Percentiles rank a stretch among this genome's conserved stretches.
phyloP scores from a whole-genome alignment of 2,329 filamentous ascomycete genomes.

The Fonsecaea pedrosoi region DNA sequence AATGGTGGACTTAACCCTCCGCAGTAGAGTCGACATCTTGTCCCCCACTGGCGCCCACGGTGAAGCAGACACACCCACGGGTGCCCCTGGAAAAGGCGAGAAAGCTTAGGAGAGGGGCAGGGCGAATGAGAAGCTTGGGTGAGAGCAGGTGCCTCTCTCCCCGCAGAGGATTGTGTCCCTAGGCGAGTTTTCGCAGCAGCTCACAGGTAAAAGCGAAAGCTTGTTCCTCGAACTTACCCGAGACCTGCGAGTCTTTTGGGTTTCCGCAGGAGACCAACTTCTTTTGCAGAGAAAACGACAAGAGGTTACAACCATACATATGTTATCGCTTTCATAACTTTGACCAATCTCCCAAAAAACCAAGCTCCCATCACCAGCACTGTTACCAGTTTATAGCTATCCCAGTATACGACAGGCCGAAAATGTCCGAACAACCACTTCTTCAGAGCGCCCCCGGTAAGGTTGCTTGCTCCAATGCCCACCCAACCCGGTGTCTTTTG shows the following conservation, averaged over 20 bases:
- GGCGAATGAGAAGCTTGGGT: constrained; percentile 11
- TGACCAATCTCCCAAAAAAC: not conserved
- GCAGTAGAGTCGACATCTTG: constrained; percentile 37
- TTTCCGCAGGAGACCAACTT: constrained; percentile 1
- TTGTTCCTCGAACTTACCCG: constrained; percentile 16
- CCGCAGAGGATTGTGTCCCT: not conserved
- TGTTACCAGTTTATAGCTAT: constrained; percentile 16
- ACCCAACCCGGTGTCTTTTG: not conserved
- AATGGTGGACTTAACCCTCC: constrained; percentile 36
- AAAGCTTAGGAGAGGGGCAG: constrained; percentile 4
- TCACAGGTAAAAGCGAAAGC: constrained; percentile 17
- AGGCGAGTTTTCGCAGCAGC: constrained; percentile 3
- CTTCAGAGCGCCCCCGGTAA: constrained; percentile 91
- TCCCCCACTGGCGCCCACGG: not conserved
- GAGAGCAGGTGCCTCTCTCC: constrained; percentile 12
- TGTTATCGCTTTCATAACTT: constrained; percentile 3
- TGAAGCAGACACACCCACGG: not conserved
- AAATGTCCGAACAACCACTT: constrained; percentile 92
- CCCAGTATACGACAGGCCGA: not conserved
- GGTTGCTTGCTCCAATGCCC: constrained; percentile 39
- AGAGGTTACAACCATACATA: not conserved
- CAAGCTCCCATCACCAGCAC: not conserved
- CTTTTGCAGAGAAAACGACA: not conserved
- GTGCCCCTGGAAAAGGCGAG: not conserved
- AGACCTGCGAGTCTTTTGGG: not conserved